phyloP scores from a whole-genome alignment of 1,284 basidiomycete species.

The Fomitopsis pinicola region DNA sequence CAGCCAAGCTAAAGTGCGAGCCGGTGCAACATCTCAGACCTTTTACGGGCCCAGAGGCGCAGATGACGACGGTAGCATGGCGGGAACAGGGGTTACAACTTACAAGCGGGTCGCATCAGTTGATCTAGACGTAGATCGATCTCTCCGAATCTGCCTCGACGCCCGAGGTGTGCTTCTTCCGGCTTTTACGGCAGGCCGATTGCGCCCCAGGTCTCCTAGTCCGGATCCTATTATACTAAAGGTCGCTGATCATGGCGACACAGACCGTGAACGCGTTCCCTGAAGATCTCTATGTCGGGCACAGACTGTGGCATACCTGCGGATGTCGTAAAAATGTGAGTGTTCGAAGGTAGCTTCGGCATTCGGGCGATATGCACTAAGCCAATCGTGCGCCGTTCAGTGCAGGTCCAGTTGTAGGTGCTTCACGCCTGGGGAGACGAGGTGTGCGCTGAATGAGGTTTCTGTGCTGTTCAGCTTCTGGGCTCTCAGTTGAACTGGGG shows the following conservation, averaged over 20 bases:
- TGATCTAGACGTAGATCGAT: neutral
- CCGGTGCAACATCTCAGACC: too few species aligned
- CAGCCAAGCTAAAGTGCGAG: too few species aligned
- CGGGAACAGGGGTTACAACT: too few species aligned
- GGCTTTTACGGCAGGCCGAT: neutral
- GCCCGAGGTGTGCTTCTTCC: neutral
- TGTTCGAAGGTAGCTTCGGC: neutral
- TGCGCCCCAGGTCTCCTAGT: neutral
- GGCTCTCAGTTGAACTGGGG: slow-evolving; percentile 23
- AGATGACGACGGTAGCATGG: too few species aligned
- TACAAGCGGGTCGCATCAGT: neutral
- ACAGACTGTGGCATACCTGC: neutral
- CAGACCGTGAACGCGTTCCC: neutral
- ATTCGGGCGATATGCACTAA: neutral
- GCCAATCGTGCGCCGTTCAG: neutral
- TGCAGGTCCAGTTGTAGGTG: neutral
- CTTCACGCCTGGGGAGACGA: neutral
- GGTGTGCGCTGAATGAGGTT: neutral
- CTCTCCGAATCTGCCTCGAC: neutral
- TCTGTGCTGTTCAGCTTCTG: slow-evolving; percentile 4
- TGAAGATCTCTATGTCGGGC: neutral
- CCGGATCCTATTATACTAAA: neutral
- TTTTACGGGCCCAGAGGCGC: too few species aligned
- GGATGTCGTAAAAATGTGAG: neutral
- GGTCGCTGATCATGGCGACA: neutral